These are phyloP conservation scores for Pseudogymnoascus sp. DNA, from an alignment of 2,329 filamentous ascomycete species.

Conservation along the genomic window DNA sequence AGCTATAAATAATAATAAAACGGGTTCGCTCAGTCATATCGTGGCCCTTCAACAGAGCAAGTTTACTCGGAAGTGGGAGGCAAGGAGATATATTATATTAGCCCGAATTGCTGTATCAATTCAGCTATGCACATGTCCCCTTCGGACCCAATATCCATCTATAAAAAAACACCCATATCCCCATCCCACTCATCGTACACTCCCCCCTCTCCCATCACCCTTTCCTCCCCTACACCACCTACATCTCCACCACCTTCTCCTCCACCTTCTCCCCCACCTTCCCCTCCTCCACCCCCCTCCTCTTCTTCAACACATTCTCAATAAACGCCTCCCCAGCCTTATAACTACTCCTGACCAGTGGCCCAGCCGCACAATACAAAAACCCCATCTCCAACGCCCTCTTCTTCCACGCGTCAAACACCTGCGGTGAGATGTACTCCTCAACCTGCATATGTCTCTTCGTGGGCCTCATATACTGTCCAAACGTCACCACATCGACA, in stretches of 20 bases:
- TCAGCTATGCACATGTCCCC: neutral
- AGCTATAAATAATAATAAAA: too few species aligned
- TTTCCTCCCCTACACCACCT: neutral
- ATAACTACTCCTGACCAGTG: constrained; percentile 88
- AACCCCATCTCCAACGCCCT: constrained; percentile 92
- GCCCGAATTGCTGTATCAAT: neutral
- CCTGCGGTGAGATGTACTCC: constrained; percentile 85
- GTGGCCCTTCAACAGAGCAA: too few species aligned
- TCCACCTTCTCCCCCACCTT: neutral
- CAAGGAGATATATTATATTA: neutral
- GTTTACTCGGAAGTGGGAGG: neutral
- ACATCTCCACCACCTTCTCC: neutral
- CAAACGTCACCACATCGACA: constrained; percentile 95
- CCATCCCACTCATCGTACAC: constrained; percentile 5
- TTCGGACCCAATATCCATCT: neutral
- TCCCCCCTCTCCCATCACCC: neutral
- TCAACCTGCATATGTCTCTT: constrained; percentile 97
- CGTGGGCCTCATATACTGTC: constrained; percentile 99
- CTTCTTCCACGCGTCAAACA: constrained; percentile 87
- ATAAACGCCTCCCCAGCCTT: constrained; percentile 99
- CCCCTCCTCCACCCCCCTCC: constrained; percentile 15
- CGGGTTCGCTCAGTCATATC: too few species aligned
- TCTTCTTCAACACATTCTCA: constrained; percentile 72
- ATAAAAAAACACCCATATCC: neutral
- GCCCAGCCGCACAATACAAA: constrained; percentile 90